Conservation (phyloP, 345 rosid species). For the Acer negundo region DNA sequence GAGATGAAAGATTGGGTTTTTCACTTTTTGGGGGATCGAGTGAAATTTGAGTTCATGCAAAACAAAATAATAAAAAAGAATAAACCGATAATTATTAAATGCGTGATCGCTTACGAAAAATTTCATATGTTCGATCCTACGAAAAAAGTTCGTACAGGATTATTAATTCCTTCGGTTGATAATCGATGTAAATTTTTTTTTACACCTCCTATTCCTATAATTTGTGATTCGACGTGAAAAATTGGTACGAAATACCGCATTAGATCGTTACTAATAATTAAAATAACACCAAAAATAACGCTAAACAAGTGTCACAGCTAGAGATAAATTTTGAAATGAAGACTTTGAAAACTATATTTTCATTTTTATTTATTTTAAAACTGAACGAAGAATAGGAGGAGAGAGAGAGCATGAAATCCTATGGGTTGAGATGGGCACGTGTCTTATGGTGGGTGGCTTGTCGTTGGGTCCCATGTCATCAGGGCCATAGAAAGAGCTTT, state of each 20-base stretch:
- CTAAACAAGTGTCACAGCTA: neutral
- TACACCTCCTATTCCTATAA: no score
- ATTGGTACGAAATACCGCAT: no score
- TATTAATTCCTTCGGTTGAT: no score
- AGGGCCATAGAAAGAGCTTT: neutral
- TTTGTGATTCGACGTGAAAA: no score
- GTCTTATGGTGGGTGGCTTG: neutral
- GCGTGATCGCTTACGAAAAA: neutral
- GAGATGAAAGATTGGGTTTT: conserved; percentile 16
- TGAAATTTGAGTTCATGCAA: conserved; percentile 33
- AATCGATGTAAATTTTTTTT: no score
- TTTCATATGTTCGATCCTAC: no score
- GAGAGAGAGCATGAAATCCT: neutral
- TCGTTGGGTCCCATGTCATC: neutral
- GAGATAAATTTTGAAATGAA: conserved; percentile 11
- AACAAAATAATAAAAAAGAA: neutral
- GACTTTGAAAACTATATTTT: no score
- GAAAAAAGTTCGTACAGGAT: no score
- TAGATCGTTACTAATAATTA: no score
- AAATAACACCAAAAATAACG: no score
- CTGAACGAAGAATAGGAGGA: neutral
- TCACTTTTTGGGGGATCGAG: conserved; percentile 25
- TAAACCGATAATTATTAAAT: neutral
- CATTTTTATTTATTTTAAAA: no score
- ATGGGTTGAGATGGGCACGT: conserved; percentile 14